These are phyloP conservation scores for Clausena lansium DNA, from an alignment of 345 rosid species.

Conservation along the genomic window DNA sequence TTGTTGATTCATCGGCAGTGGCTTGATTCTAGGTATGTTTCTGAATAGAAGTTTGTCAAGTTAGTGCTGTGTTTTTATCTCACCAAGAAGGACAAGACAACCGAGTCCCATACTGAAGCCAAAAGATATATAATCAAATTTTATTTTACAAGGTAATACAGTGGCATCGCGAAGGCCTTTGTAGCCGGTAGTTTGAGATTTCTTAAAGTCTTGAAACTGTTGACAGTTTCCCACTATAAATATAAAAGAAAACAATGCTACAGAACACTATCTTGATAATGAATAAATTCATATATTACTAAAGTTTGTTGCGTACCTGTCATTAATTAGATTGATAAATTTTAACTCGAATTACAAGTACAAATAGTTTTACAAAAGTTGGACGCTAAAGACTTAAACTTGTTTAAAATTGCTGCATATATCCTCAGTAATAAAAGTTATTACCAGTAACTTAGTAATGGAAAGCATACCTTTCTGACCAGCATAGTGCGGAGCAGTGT, in stretches of 20 bases:
- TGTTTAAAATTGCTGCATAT: neutral
- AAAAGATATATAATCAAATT: neutral
- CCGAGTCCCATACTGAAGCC: neutral
- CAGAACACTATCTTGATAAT: neutral
- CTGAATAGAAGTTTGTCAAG: neutral
- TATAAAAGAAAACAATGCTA: neutral
- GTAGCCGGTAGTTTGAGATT: neutral
- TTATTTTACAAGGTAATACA: neutral
- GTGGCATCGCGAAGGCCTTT: too few relatives aligned
- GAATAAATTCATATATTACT: neutral
- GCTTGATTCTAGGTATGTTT: neutral
- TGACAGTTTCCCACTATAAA: neutral
- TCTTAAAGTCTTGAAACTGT: neutral
- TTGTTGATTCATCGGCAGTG: neutral
- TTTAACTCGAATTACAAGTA: neutral
- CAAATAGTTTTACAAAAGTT: neutral
- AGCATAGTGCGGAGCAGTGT: slow-evolving; percentile 83
- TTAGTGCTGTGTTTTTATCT: neutral
- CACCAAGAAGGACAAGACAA: too few relatives aligned
- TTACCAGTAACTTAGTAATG: neutral
- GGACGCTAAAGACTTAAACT: neutral
- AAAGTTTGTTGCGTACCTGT: neutral
- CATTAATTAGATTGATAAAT: neutral
- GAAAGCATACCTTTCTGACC: slow-evolving; percentile 56
- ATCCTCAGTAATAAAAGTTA: neutral